Conservation (phyloP, 2,329 filamentous ascomycete species). For the Diaporthe caulivora region DNA sequence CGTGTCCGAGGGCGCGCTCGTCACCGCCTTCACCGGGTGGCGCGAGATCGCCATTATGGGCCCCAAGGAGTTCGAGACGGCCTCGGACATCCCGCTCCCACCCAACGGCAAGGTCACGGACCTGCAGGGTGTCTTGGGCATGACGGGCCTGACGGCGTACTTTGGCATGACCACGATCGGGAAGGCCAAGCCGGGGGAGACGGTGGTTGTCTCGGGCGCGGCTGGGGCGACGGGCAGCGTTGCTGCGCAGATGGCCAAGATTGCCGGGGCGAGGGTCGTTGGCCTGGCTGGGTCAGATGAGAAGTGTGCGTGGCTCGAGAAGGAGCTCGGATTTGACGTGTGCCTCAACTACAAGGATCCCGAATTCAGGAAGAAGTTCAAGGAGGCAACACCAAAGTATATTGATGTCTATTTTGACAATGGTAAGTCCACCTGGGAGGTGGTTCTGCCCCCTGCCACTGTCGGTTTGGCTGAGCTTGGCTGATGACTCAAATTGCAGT, state of each 20-base stretch:
- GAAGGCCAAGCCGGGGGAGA: slow-evolving; percentile 70
- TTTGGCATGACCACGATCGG: slow-evolving; percentile 75
- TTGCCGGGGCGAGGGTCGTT: slow-evolving; percentile 67
- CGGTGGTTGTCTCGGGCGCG: slow-evolving; percentile 75
- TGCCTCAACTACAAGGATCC: slow-evolving; percentile 77
- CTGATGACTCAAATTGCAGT: slow-evolving; percentile 52
- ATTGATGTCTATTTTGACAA: slow-evolving; percentile 84
- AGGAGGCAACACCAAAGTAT: slow-evolving; percentile 67
- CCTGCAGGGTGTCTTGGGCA: slow-evolving; percentile 65
- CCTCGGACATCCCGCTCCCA: slow-evolving; percentile 41
- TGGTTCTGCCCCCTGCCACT: neutral
- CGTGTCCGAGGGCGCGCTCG: slow-evolving; percentile 63
- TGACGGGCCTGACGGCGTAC: slow-evolving; percentile 75
- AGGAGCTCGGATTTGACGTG: slow-evolving; percentile 72
- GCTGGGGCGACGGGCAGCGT: slow-evolving; percentile 77
- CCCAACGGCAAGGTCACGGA: slow-evolving; percentile 57
- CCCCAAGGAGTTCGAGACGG: slow-evolving; percentile 54
- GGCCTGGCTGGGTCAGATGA: slow-evolving; percentile 68
- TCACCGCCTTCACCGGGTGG: slow-evolving; percentile 66
- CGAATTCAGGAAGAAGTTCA: slow-evolving; percentile 71
- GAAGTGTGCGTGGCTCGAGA: slow-evolving; percentile 72
- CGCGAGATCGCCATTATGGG: slow-evolving; percentile 66
- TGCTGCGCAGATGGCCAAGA: slow-evolving; percentile 75
- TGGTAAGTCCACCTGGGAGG: slow-evolving; percentile 41
- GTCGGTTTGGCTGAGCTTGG: neutral